Base-by-base conservation (phyloP, 208 protist genomes). In the Blechomonas ayalai region DNA sequence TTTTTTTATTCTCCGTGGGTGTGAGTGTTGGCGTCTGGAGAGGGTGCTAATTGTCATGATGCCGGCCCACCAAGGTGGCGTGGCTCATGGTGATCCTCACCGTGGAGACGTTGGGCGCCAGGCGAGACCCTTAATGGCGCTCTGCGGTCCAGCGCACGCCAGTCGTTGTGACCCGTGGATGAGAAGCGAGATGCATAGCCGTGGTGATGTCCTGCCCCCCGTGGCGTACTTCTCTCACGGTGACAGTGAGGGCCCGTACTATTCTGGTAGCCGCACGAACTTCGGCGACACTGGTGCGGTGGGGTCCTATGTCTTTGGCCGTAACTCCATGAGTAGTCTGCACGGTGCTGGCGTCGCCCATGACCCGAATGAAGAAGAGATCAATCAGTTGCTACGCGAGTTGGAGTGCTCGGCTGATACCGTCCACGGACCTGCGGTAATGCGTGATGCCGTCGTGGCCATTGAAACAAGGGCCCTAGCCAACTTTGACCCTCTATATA, bases 381-480 rank as follows among this genome's bases (percentile, higher is more conserved):
- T 93, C 29, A 70, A 81, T 34, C 80, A 88, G 55, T 53, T 90
- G 29, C 58, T 93, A 23, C 58, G 59, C 2, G 81, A 93, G 48
- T 59, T 93, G 0, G 65, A 85, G 61, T 68, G 62, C 60, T 82
- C 76, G 0, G 76, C 84, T 18, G 66, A 75, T 24, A 72, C 62
- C 25, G 64, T 71, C 32, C 70, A 85, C 52, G 75, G 73, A 8
- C 33, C 47, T 9, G 73, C 66, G 7, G 80, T 95, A 22, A 52
- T 95, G 47, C 69, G 75, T 7, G 82, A 95, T 42, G 69, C 67
- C 3, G 59, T 89, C 25, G 69, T 73, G 35, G 80, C 70, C 2
- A 90, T 95, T 38, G 86, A 95, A 45, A 61, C 53, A 1, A 79
- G 86, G 28, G 72, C 82, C 15, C 33, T 90, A 18, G 49, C 75